Base-by-base conservation (phyloP, 176 grass and related monocot species). In the Poa pratensis region DNA sequence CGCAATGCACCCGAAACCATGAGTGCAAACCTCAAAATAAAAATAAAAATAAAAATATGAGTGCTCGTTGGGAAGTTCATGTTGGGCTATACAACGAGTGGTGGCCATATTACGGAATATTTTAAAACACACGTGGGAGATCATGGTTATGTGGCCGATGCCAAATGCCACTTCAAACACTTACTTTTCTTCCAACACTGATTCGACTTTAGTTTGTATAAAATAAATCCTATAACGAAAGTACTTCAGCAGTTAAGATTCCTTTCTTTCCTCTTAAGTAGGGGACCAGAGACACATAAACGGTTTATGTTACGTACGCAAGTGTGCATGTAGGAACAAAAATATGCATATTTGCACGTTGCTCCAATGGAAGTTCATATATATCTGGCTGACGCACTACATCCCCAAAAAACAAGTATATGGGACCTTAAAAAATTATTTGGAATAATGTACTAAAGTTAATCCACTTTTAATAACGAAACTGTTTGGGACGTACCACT, bases 311-410 rank as follows among this genome's bases (percentile, higher is more conserved):
- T 32, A 70, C 20, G 53, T 32, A 70, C 26, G 64, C 2, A 78
- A 80, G 14, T 19, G 26, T 22, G 26, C 22, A 55, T 8, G 24
- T 59, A 80, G 42, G 39, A 27, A 50, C 68, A 57, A 35, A 67
- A 80, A 68, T 13, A 46, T 65, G 39, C 12, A 51, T 43, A 65
- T 58, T 19, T 68, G 76, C 76, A 89, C 59, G 19, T 84, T 67
- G 46, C 9, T 65, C 75, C 81, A 88, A 66, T 66, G 35, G 15
- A 75, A 84, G 2, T 35, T 35, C 39, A 40, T 7, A 40, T 35
- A 35, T 35, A 57, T 42, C 6, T 68, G 49, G 20, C 19, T 65
- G 20, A 80, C 71, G 16, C 27, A 57, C 27, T 18, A 80, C 20
- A 20, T 17, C 23, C 54, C 43, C 3, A 5, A n/a, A 46, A 67